Evolutionary conservation across 495 filamentous ascomycete genomes (phyloP), one percentile per base, ranked within the genome.

Genomic region (Hypoxylon cercidicola): DNA sequence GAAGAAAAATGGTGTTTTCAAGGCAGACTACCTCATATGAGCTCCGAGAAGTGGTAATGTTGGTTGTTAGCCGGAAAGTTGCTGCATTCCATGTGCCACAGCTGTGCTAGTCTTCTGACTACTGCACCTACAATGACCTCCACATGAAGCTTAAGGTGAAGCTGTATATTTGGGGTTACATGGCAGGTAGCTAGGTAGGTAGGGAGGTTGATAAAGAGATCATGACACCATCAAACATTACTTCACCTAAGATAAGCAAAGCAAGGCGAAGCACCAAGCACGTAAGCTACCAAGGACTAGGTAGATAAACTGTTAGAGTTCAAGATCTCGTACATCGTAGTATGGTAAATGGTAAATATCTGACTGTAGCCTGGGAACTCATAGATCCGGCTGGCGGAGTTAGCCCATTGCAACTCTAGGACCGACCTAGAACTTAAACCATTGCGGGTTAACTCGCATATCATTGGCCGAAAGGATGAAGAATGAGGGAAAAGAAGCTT

Each of bases 301-400:
- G 23, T 25, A 25, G 37, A 13, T 15, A 53, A 37, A 35, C 18
- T 21, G 23, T 21, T 28, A 28, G 54, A 20, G 28, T 18, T 28
- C 25, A 55, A 37, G 46, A 58, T 58, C 35, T 47, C 46, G 16
- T 32, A 30, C 41, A 25, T 43, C 32, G 52, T 62, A n/a, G n/a
- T n/a, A n/a, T n/a, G n/a, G n/a, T n/a, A n/a, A n/a, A n/a, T n/a
- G n/a, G 60, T 55, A 45, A 44, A 55, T 19, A 3, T 10, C 7
- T 43, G 5, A 12, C 28, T 25, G 25, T 28, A 37, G 34, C 21
- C 49, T 52, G 56, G 65, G 50, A 63, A 39, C 44, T 68, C 28
- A 35, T 52, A 60, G 65, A 68, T 68, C 65, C 65, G 60, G 60
- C 44, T 52, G 60, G 60, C 49, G 20, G 53, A 50, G 65, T 44